A percentile compares a stretch with the other conserved stretches of the same genome.
Conservation (phyloP, 2,329 filamentous ascomycete species). For the Colletotrichum navitas region DNA sequence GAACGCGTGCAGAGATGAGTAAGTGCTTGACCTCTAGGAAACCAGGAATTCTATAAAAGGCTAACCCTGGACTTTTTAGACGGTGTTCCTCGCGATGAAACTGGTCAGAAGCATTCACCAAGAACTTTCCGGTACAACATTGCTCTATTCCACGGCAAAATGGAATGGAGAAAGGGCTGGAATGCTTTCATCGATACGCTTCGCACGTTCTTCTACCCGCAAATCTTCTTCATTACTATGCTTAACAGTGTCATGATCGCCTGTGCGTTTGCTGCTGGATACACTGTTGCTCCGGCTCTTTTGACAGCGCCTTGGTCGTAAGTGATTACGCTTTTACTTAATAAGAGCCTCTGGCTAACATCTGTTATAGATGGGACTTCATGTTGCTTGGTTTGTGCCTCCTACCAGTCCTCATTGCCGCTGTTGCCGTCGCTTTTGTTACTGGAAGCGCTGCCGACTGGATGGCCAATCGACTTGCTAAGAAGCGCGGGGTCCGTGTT, state of each 20-base stretch:
- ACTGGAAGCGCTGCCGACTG: constrained; percentile 49
- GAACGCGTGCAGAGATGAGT: constrained; percentile 49
- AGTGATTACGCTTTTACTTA: background rate
- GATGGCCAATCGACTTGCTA: constrained; percentile 47
- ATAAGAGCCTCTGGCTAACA: background rate
- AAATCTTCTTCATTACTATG: constrained; percentile 50
- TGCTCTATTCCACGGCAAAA: constrained; percentile 48
- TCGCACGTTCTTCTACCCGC: constrained; percentile 51
- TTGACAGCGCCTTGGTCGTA: constrained; percentile 37
- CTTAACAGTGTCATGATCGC: constrained; percentile 50
- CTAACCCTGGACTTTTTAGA: constrained; percentile 34
- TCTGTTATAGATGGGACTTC: constrained; percentile 46
- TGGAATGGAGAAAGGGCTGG: constrained; percentile 46
- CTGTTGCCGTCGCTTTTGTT: constrained; percentile 49
- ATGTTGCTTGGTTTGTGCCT: constrained; percentile 47
- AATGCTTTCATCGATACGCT: constrained; percentile 47
- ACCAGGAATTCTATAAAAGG: background rate
- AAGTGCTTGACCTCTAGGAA: rapidly evolving
- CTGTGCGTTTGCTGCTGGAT: constrained; percentile 47
- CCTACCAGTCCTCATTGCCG: constrained; percentile 48
- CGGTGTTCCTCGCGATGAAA: constrained; percentile 43
- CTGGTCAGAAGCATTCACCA: constrained; percentile 4
- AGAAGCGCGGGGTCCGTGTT: constrained; percentile 46
- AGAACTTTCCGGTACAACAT: constrained; percentile 50
- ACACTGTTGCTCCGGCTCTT: constrained; percentile 42